These are phyloP conservation scores for Gossypium rotundifolium DNA, from an alignment of 345 rosid genomes.

Conservation along the genomic window DNA sequence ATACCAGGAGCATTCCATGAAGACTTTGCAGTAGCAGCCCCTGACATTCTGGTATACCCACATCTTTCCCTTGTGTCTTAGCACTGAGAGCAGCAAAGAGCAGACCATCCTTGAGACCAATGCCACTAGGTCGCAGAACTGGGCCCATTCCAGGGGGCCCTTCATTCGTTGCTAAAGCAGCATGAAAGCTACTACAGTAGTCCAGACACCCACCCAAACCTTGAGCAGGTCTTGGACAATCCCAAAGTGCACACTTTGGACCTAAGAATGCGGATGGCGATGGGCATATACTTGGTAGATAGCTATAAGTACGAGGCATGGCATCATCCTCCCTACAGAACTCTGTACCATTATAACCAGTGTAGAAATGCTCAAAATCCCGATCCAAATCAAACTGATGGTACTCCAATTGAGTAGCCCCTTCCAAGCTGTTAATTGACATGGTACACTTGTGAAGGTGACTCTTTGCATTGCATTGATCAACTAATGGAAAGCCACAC, in stretches of 20 bases:
- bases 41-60: conserved; percentile 95
- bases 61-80: conserved; percentile 79
- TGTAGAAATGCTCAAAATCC: conserved; percentile 58
- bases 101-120: conserved; percentile 81
- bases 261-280: conserved; percentile 96
- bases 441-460: conserved; percentile 32
- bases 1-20: conserved; percentile 99
- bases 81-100: conserved; percentile 86
- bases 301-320: conserved; percentile 42
- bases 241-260: conserved; percentile 99
- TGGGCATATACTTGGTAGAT: conserved; percentile 61
- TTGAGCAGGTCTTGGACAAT: conserved; percentile 94
- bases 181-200: conserved; percentile 93
- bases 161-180: conserved; percentile 73
- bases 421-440: conserved; percentile 37
- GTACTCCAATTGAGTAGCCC: conserved; percentile 45
- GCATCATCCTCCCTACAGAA: conserved; percentile 53
- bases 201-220: conserved; percentile 80
- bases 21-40: conserved; percentile 99
- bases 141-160: conserved; percentile 94
- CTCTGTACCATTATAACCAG: conserved; percentile 22
- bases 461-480: conserved; percentile 61
- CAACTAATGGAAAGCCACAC: conserved; percentile 40
- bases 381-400: conserved; percentile 63
- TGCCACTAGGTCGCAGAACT: conserved; percentile 89